Evolutionary conservation across 2,329 filamentous ascomycete genomes (phyloP).

Genomic region (Aspergillus eucalypticola): DNA sequence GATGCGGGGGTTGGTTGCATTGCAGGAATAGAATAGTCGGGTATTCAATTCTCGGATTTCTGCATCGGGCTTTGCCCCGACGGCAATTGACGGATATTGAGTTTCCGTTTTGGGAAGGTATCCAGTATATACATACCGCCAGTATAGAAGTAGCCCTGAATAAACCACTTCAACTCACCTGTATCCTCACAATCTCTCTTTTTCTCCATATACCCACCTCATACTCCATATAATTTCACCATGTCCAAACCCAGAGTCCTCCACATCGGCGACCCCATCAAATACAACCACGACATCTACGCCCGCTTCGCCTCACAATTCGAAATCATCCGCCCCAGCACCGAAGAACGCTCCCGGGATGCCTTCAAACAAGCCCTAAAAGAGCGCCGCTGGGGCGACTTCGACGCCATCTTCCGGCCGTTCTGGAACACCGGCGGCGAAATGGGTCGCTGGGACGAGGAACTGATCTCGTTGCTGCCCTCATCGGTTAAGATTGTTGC

Average conservation of each 20-base stretch:
- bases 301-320: slow-evolving; percentile 43
- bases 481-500: slow-evolving; percentile 58
- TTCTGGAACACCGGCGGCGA: slow-evolving; percentile 67
- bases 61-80: slow-evolving; percentile 7
- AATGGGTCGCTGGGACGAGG: slow-evolving; percentile 64
- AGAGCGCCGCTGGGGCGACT: slow-evolving; percentile 41
- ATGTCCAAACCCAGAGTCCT: slow-evolving; percentile 43
- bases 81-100: slow-evolving; percentile 10
- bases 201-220: background rate
- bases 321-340: slow-evolving; percentile 42
- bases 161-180: background rate
- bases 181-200: background rate
- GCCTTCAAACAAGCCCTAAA: slow-evolving; percentile 47
- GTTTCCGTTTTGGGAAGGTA: background rate
- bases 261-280: slow-evolving; percentile 50
- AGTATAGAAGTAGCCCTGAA: background rate
- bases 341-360: slow-evolving; percentile 33
- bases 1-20: background rate
- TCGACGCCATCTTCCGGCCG: slow-evolving; percentile 56
- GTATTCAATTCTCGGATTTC: background rate
- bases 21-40: background rate
- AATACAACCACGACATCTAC: slow-evolving; percentile 50
- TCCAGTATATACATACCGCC: background rate
- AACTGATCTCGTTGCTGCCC: slow-evolving; percentile 59
- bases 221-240: slow-evolving; percentile 5